Conservation (phyloP, 176 grass and related monocot genomes). For the Themeda triandra region DNA sequence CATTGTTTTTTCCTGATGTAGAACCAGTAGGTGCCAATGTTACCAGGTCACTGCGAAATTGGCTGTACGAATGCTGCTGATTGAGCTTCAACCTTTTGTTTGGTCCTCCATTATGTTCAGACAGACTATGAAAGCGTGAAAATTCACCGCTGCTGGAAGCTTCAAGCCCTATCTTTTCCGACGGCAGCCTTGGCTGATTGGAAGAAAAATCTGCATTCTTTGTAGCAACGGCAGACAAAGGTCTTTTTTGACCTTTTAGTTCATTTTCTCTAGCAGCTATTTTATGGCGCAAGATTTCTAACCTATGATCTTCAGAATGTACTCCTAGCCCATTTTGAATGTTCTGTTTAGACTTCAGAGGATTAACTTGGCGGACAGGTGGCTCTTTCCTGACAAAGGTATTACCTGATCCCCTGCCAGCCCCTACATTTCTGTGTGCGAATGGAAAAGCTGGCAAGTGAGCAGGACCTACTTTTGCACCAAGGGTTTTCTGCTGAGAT, state of each 20-base stretch:
- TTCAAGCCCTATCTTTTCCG: constrained; percentile 37
- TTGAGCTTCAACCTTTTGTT: constrained; percentile 59
- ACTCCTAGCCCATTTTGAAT: constrained; percentile 34
- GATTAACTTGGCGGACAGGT: constrained; percentile 38
- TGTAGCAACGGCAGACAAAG: constrained; percentile 15
- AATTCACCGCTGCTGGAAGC: constrained; percentile 29
- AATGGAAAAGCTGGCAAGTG: constrained; percentile 26
- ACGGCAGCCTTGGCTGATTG: constrained; percentile 33
- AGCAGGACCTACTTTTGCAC: constrained; percentile 42
- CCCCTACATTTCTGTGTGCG: constrained; percentile 35
- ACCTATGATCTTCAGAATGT: constrained; percentile 45
- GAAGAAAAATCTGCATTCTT: constrained; percentile 19
- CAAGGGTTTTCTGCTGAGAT: constrained; percentile 22
- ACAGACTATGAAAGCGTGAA: constrained; percentile 25
- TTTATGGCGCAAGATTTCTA: constrained; percentile 82
- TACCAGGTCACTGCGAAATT: constrained; percentile 34
- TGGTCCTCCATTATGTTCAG: constrained; percentile 35
- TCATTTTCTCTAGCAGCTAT: constrained; percentile 85
- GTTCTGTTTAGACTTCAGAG: constrained; percentile 37
- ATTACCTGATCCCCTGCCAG: constrained; percentile 27
- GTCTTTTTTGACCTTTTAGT: constrained; percentile 73
- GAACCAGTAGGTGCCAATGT: constrained; percentile 31
- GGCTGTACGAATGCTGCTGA: constrained; percentile 27
- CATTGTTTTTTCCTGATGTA: constrained; percentile 32
- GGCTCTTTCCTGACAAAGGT: constrained; percentile 48